Evolutionary conservation across 164 flowering plant species (phyloP).

Genomic region (Vitis vinifera): ASM3070453v1 NC_081807.1:4832501-4833000

Average conservation of each 20-base stretch:
- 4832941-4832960: conserved; percentile 13
- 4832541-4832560: too few relatives aligned
- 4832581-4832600: too few relatives aligned
- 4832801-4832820: conserved; percentile 85
- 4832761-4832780: conserved; percentile 95
- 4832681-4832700: background rate
- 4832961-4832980: conserved; percentile 89
- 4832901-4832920: background rate
- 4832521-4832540: too few relatives aligned
- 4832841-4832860: conserved; percentile 92
- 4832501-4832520: too few relatives aligned
- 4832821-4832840: conserved; percentile 96
- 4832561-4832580: too few relatives aligned
- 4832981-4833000: conserved; percentile 72
- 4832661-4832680: background rate
- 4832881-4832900: conserved; percentile 1
- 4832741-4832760: conserved; percentile 99
- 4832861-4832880: conserved; percentile 54
- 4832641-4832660: background rate
- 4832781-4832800: conserved; percentile 69
- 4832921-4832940: conserved; percentile 1
- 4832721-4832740: conserved; percentile 14
- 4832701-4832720: background rate
- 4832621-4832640: too few relatives aligned
- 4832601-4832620: too few relatives aligned